These are phyloP conservation scores for Phytophthora fragariae DNA, from an alignment of 352 stramenopile genomes.

Conservation along the genomic window DNA sequence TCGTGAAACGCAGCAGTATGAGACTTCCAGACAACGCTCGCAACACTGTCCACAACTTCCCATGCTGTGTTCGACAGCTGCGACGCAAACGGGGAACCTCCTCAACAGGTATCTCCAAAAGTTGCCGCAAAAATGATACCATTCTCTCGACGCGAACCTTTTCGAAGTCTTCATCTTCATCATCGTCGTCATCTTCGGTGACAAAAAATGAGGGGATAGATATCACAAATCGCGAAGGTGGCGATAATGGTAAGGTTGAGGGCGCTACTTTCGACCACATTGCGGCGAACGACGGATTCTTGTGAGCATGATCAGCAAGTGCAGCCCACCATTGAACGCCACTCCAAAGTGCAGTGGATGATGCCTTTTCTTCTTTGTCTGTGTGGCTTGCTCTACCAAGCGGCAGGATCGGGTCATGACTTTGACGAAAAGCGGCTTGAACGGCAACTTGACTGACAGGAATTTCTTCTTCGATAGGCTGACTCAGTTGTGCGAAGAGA, in stretches of 20 bases:
- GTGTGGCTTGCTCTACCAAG: not conserved
- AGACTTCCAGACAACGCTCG: conserved; percentile 52
- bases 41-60: conserved; percentile 63
- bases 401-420: conserved; percentile 40
- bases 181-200: conserved; percentile 20
- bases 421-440: conserved; percentile 48
- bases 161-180: conserved; percentile 35
- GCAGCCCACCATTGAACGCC: conserved; percentile 53
- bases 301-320: conserved; percentile 41
- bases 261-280: conserved; percentile 43
- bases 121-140: conserved; percentile 36
- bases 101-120: conserved; percentile 36
- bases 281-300: conserved; percentile 38
- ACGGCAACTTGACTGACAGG: conserved; percentile 46
- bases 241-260: conserved; percentile 24
- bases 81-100: conserved; percentile 37
- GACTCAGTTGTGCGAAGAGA: conserved; percentile 47
- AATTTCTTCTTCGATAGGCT: conserved; percentile 40
- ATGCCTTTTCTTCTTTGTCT: conserved; percentile 6
- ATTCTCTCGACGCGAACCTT: conserved; percentile 44
- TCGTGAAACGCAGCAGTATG: conserved; percentile 51
- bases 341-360: conserved; percentile 32
- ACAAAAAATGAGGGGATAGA: conserved; percentile 34
- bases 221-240: conserved; percentile 45
- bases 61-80: conserved; percentile 49